Percentiles rank a stretch among this genome's conserved stretches.
These are phyloP conservation scores for Dendrostoma leiphaemia DNA, from an alignment of 2,329 filamentous ascomycete species.

Conservation along the genomic window DNA sequence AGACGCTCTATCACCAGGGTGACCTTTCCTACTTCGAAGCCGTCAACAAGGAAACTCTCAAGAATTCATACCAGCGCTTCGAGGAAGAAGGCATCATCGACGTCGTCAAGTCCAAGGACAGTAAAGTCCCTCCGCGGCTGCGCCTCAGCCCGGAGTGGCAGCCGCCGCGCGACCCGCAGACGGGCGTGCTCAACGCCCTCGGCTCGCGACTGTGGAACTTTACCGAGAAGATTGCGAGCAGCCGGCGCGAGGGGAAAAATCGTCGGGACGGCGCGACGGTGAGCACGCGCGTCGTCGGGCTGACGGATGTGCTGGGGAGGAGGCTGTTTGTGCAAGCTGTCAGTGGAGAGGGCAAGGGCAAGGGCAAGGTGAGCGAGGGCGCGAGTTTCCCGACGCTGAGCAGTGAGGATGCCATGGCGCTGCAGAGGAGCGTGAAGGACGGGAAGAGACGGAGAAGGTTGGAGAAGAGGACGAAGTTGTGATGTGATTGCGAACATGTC, in stretches of 20 bases:
- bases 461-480: conserved; percentile 51
- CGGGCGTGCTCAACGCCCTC: conserved; percentile 61
- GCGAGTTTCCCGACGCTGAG: conserved; percentile 38
- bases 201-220: conserved; percentile 83
- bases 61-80: conserved; percentile 86
- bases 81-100: conserved; percentile 87
- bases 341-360: conserved; percentile 24
- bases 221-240: conserved; percentile 80
- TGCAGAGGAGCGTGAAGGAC: conserved; percentile 43
- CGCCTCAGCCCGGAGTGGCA: conserved; percentile 74
- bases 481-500: too few species aligned
- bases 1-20: conserved; percentile 96
- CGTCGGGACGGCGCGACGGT: conserved; percentile 90
- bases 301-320: conserved; percentile 72
- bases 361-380: conserved; percentile 34
- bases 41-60: conserved; percentile 96
- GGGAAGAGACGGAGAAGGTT: conserved; percentile 47
- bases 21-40: conserved; percentile 97
- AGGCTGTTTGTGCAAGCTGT: conserved; percentile 63
- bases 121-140: conserved; percentile 60
- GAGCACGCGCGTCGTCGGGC: conserved; percentile 71
- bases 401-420: conserved; percentile 46
- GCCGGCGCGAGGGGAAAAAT: conserved; percentile 90
- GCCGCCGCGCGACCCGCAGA: conserved; percentile 61
- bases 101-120: conserved; percentile 66